Evolutionary conservation across 305 asterid genomes (phyloP).

Genomic region (Ilex paraguariensis): DNA sequence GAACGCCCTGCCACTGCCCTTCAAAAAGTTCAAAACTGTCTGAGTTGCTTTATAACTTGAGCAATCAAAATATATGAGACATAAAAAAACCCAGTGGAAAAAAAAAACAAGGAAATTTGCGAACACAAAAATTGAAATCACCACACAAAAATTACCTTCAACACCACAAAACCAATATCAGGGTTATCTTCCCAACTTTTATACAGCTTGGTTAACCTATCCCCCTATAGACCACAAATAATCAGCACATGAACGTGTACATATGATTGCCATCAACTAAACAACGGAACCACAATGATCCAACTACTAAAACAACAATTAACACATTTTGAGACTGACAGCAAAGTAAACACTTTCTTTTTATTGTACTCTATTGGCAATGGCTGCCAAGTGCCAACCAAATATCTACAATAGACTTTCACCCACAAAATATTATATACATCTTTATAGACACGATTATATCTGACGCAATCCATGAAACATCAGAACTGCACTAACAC

Average conservation of each 20-base stretch:
- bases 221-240: slow-evolving; percentile 35
- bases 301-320: not conserved
- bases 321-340: not conserved
- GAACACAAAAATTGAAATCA: not conserved
- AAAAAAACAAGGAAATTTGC: slow-evolving; percentile 3
- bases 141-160: slow-evolving; percentile 50
- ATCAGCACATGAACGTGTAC: not conserved
- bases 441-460: too few species aligned
- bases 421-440: too few species aligned
- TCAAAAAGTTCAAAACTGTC: slow-evolving; percentile 31
- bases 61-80: slow-evolving; percentile 9
- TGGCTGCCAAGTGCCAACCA: too few species aligned
- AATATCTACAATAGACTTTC: too few species aligned
- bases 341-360: not conserved
- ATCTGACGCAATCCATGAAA: not conserved
- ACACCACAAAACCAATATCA: slow-evolving; percentile 54
- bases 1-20: slow-evolving; percentile 92
- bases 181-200: slow-evolving; percentile 89
- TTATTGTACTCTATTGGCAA: too few species aligned
- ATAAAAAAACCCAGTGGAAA: not conserved
- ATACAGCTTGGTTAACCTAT: slow-evolving; percentile 72
- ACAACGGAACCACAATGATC: not conserved
- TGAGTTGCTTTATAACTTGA: slow-evolving; percentile 17
- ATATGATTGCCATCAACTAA: not conserved
- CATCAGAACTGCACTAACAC: slow-evolving; percentile 6